Conservation (phyloP, 2,329 filamentous ascomycete genomes). For the Sporothrix dimorphospora region DNA sequence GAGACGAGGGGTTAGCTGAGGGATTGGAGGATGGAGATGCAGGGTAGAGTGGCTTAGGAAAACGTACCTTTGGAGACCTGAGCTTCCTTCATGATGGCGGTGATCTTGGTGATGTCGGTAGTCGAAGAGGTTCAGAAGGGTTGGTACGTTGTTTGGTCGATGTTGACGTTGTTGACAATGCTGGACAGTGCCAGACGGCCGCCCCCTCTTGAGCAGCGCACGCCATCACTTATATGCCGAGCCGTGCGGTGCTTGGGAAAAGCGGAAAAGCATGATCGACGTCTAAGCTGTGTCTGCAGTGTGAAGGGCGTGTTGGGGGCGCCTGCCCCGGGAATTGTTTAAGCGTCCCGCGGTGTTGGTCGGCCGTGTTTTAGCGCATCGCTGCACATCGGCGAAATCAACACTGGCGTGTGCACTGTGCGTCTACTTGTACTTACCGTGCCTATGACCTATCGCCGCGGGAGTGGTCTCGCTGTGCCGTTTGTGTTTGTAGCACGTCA, state of each 20-base stretch:
- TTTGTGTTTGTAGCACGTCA: neutral
- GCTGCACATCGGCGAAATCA: too few species aligned
- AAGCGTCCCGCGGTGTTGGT: neutral
- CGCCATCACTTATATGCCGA: neutral
- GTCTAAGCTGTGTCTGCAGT: too few species aligned
- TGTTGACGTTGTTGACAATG: neutral
- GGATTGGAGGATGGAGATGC: too few species aligned
- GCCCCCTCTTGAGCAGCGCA: neutral
- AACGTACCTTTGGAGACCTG: conserved; percentile 13
- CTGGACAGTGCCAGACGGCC: neutral
- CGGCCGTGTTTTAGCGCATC: neutral
- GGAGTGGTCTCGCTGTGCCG: neutral
- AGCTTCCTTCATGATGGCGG: conserved; percentile 25
- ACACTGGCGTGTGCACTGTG: neutral
- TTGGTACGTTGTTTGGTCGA: neutral
- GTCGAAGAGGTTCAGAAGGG: neutral
- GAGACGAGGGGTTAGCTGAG: neutral
- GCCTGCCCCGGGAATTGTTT: neutral
- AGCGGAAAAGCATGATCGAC: neutral
- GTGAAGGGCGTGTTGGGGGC: neutral
- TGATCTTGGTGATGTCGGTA: neutral
- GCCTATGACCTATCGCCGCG: neutral
- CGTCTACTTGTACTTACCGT: too few species aligned
- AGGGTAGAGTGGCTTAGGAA: neutral
- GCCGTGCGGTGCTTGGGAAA: neutral